These are phyloP conservation scores for Trypanosoma caninum DNA, from an alignment of 208 protist genomes.

Conservation along the genomic window DNA sequence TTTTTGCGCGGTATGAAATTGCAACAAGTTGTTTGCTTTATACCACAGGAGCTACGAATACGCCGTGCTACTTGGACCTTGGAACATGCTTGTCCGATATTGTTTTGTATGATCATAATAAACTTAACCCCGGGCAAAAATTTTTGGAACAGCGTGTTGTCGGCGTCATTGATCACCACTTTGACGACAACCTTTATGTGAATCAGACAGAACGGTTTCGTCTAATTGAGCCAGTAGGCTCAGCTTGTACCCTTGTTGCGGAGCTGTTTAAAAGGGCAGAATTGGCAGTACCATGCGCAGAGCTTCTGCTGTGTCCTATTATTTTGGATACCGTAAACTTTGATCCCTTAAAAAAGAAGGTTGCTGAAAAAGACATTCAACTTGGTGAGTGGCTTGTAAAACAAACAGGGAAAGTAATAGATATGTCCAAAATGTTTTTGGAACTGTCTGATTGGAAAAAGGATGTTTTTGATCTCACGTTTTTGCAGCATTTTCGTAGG, in stretches of 20 bases:
- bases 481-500: slow-evolving; percentile 64
- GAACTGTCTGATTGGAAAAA: slow-evolving; percentile 68
- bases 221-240: slow-evolving; percentile 52
- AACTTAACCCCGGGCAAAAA: slow-evolving; percentile 40
- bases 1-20: slow-evolving; percentile 48
- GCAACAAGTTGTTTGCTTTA: slow-evolving; percentile 37
- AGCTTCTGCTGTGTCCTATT: slow-evolving; percentile 66
- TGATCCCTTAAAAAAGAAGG: slow-evolving; percentile 64
- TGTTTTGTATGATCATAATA: slow-evolving; percentile 88
- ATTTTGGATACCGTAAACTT: slow-evolving; percentile 85
- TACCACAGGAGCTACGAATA: slow-evolving; percentile 19
- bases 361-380: slow-evolving; percentile 60
- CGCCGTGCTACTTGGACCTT: slow-evolving; percentile 35
- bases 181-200: slow-evolving; percentile 63
- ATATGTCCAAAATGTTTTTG: slow-evolving; percentile 31
- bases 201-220: slow-evolving; percentile 32
- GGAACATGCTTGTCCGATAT: slow-evolving; percentile 21
- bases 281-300: slow-evolving; percentile 44
- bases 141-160: slow-evolving; percentile 35
- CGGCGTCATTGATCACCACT: slow-evolving; percentile 84
- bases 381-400: slow-evolving; percentile 44
- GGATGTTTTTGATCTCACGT: slow-evolving; percentile 64
- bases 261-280: slow-evolving; percentile 45
- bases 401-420: slow-evolving; percentile 5
- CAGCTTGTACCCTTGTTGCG: slow-evolving; percentile 75